A percentile compares a stretch with the other conserved stretches of the same genome.
Evolutionary conservation across 169 alveolate genomes (phyloP).

Genomic region (Theileria sp.): DNA sequence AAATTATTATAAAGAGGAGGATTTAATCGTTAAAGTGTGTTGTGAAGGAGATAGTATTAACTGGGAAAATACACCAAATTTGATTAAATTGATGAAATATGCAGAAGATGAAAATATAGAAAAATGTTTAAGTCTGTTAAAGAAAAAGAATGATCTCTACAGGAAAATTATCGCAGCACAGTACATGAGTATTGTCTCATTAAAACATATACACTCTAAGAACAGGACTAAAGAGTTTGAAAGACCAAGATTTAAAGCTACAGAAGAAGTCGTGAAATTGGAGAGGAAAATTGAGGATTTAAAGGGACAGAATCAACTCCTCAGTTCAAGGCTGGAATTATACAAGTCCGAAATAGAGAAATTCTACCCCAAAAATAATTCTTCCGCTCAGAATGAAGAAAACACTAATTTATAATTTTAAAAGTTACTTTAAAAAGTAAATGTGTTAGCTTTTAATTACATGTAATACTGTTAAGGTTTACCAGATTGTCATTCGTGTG

Average conservation of each 20-base stretch:
- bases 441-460: background rate
- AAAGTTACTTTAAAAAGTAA: background rate
- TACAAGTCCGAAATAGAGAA: conserved; percentile 46
- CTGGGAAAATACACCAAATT: background rate
- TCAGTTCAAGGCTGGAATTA: conserved; percentile 26
- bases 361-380: conserved; percentile 13
- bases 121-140: conserved; percentile 10
- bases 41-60: background rate
- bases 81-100: background rate
- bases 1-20: background rate
- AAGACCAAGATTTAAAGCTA: background rate
- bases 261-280: background rate
- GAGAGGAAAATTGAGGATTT: background rate
- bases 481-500: background rate
- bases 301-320: background rate
- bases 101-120: background rate
- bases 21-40: background rate
- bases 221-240: background rate
- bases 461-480: background rate
- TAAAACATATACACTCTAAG: background rate
- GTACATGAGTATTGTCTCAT: conserved; percentile 36
- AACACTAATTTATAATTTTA: background rate
- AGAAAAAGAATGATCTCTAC: conserved; percentile 39
- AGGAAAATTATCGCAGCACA: conserved; percentile 47
- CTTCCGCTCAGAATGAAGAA: background rate